phyloP scores from a whole-genome alignment of 1,284 basidiomycete species.

The Puccinia coronata region DNA sequence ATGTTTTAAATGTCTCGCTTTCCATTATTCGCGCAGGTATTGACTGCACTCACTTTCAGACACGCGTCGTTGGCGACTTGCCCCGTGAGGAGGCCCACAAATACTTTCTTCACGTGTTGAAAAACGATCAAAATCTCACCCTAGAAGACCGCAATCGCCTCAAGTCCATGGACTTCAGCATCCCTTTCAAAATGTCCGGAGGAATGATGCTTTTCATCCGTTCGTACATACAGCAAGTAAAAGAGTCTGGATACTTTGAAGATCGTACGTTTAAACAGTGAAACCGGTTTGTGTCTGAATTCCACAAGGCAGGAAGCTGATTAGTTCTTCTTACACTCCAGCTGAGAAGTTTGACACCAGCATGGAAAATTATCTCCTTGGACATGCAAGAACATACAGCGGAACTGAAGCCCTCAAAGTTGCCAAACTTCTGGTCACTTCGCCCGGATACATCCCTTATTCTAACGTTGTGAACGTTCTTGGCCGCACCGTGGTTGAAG shows the following conservation, averaged over 20 bases:
- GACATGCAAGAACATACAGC: background rate
- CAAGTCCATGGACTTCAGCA: background rate
- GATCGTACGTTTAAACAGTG: background rate
- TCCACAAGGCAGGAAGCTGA: background rate
- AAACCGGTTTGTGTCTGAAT: background rate
- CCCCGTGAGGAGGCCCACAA: background rate
- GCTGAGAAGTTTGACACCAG: background rate
- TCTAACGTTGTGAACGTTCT: background rate
- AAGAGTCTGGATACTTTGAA: background rate
- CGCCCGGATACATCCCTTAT: background rate
- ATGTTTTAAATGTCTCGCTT: background rate
- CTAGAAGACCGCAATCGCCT: background rate
- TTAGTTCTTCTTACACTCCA: background rate
- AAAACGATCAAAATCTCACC: background rate
- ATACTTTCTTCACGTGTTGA: background rate
- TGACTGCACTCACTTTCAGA: background rate
- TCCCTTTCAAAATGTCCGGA: background rate
- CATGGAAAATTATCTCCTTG: background rate
- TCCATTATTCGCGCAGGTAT: background rate
- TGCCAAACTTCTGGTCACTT: background rate
- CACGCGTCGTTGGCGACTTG: background rate
- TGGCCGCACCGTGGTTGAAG: background rate
- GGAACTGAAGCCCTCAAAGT: background rate
- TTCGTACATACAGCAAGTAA: background rate
- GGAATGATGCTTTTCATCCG: background rate